These are phyloP conservation scores for Fusarium keratoplasticum DNA, from an alignment of 2,329 filamentous ascomycete genomes.

Conservation along the genomic window DNA sequence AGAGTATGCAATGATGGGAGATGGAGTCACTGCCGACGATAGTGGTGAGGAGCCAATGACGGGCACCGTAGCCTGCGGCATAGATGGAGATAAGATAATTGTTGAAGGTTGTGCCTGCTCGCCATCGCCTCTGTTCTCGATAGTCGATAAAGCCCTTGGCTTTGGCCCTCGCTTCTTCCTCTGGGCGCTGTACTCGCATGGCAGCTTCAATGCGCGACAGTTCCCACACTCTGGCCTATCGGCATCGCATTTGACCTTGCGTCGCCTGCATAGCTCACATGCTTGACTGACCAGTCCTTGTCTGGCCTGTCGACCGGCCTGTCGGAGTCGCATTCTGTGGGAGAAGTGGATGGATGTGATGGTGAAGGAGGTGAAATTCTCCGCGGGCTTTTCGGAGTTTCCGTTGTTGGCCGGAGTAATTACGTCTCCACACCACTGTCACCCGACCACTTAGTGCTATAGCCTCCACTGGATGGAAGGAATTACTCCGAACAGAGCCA, in stretches of 20 bases:
- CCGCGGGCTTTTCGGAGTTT: background rate
- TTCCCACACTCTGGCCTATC: constrained; percentile 7
- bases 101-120: background rate
- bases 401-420: background rate
- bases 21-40: background rate
- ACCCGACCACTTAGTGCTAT: background rate
- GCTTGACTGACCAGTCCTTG: constrained; percentile 3
- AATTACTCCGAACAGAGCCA: background rate
- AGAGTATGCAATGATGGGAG: background rate
- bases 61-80: background rate
- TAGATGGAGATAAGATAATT: background rate
- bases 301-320: background rate
- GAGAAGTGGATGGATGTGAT: background rate
- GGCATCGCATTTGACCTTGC: constrained; percentile 23
- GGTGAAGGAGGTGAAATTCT: background rate
- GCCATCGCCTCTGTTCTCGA: background rate
- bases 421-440: background rate
- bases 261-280: constrained; percentile 16
- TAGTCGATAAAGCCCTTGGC: background rate
- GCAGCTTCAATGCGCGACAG: background rate
- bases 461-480: background rate
- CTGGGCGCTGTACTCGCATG: constrained; percentile 9
- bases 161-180: constrained; percentile 25
- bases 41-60: background rate
- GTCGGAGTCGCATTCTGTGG: constrained; percentile 12